phyloP scores from a whole-genome alignment of 208 protist genomes.

The Trypanosoma mega region DNA sequence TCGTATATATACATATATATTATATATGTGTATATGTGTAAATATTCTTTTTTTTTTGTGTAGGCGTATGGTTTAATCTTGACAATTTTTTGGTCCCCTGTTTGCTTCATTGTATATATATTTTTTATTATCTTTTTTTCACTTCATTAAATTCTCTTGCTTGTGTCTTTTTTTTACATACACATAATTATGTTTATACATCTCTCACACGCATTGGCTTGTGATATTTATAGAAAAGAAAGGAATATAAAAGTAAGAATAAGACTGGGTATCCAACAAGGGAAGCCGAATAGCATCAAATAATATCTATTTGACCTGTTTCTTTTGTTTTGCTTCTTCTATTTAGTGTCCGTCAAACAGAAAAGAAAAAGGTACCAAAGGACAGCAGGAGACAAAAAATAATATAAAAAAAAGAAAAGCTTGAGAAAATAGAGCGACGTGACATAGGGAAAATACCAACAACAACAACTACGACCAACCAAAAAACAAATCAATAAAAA shows the following conservation, averaged over 20 bases:
- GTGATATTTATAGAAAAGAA: conserved; percentile 6
- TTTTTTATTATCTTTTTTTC: too few relatives aligned
- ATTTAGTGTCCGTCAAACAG: neutral
- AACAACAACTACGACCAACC: conserved; percentile 18
- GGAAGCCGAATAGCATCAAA: too few relatives aligned
- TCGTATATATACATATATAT: conserved; percentile 6
- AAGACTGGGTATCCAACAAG: conserved; percentile 1
- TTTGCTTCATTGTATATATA: too few relatives aligned
- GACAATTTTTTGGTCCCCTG: too few relatives aligned
- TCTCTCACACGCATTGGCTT: too few relatives aligned
- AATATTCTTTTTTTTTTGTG: conserved; percentile 23
- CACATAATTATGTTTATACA: too few relatives aligned
- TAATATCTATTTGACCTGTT: conserved; percentile 17
- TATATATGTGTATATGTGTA: conserved; percentile 16
- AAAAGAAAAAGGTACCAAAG: conserved; percentile 4
- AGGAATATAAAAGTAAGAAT: neutral
- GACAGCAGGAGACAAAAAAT: neutral
- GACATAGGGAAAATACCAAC: conserved; percentile 11
- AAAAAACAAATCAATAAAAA: conserved; percentile 10
- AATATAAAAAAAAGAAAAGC: conserved; percentile 11
- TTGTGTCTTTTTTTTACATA: too few relatives aligned
- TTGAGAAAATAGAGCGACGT: conserved; percentile 1
- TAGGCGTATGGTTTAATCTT: conserved; percentile 1
- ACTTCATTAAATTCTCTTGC: too few relatives aligned
- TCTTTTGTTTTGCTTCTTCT: conserved; percentile 7